Conservation (phyloP, 1,284 basidiomycete species). For the Apiotrichum veenhuisii region DNA sequence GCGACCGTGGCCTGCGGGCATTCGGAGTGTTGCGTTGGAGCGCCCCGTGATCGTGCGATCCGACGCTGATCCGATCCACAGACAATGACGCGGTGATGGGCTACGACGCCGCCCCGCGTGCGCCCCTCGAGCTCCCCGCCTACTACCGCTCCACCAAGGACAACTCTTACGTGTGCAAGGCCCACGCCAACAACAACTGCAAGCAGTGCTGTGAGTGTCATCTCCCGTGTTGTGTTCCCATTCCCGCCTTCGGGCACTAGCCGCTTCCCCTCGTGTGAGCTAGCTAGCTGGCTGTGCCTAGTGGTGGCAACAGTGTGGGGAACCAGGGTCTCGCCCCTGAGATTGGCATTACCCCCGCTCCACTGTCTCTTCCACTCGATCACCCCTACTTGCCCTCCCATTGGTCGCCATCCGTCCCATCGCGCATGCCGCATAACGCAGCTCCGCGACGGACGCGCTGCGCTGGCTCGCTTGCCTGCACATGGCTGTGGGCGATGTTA, state of each 20-base stretch:
- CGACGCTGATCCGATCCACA: conserved; percentile 3
- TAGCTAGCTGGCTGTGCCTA: background rate
- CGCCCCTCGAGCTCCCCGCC: conserved; percentile 43
- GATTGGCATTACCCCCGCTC: background rate
- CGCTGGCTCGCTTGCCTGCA: no score
- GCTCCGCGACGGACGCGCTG: no score
- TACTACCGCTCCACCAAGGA: conserved; percentile 48
- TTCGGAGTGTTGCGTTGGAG: background rate
- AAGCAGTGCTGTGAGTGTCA: conserved; percentile 47
- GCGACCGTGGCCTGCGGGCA: no score
- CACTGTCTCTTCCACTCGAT: no score
- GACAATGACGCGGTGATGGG: conserved; percentile 51
- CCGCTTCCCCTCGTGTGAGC: background rate
- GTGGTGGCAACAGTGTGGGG: background rate
- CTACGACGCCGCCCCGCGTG: conserved; percentile 42
- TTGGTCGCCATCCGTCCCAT: background rate
- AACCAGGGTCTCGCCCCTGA: background rate
- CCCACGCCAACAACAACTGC: conserved; percentile 46
- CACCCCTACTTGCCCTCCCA: background rate
- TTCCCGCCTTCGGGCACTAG: no score
- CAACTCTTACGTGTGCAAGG: conserved; percentile 42
- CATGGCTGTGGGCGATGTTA: no score
- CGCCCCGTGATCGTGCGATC: background rate
- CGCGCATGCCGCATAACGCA: no score
- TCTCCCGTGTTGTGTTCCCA: background rate